A percentile compares a stretch with the other conserved stretches of the same genome.
Conservation (phyloP, 768 basidiomycete species). For the Tylopilus vinaceipallidus region DNA sequence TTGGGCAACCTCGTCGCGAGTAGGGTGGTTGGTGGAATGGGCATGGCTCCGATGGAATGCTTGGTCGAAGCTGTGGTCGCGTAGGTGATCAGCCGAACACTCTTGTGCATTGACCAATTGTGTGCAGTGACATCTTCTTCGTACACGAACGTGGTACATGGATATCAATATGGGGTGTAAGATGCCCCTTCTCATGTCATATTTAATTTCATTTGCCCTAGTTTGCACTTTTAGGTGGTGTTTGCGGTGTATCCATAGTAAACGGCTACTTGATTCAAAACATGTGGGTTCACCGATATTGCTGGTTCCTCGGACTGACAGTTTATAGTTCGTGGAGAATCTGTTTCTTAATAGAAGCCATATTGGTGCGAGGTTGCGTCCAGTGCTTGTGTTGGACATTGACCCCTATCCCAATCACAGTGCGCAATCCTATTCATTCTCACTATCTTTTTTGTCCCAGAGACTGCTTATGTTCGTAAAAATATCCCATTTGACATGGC, state of each 20-base stretch:
- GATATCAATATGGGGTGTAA: background rate
- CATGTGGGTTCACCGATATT: background rate
- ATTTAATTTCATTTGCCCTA: background rate
- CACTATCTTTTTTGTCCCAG: background rate
- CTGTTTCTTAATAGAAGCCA: background rate
- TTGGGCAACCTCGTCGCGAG: background rate
- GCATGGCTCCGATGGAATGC: background rate
- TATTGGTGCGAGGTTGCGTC: background rate
- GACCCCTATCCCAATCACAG: background rate
- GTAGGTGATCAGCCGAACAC: background rate
- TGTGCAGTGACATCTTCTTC: background rate
- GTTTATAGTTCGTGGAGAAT: background rate
- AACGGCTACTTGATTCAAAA: background rate
- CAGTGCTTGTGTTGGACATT: background rate
- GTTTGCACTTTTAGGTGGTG: background rate
- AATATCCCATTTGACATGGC: background rate
- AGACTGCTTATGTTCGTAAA: background rate
- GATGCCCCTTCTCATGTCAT: background rate
- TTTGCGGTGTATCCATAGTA: background rate
- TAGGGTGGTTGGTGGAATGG: background rate
- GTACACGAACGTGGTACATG: background rate
- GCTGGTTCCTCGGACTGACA: background rate
- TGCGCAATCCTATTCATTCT: background rate
- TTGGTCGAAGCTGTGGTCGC: background rate
- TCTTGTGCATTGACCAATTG: too few relatives aligned